These are phyloP conservation scores for Lepiota subincarnata DNA, from an alignment of 768 basidiomycete species.

Conservation along the genomic window DNA sequence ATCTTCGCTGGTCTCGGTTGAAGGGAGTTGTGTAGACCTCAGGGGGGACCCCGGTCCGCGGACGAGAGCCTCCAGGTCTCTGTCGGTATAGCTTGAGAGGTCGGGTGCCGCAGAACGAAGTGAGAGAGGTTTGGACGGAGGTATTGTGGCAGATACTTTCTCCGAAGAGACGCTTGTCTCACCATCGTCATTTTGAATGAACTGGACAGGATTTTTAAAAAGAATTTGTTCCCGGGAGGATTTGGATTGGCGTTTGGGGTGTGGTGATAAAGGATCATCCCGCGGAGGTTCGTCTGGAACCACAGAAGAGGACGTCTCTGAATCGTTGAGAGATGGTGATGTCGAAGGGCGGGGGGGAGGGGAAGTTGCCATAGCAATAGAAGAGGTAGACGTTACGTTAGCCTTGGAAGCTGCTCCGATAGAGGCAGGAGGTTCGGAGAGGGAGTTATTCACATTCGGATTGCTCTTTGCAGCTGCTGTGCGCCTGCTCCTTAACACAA, in stretches of 20 bases:
- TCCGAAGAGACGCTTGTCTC: neutral
- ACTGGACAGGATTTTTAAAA: too few species aligned
- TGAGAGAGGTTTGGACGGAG: neutral
- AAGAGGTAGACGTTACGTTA: neutral
- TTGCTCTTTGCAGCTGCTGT: neutral
- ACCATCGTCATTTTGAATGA: neutral
- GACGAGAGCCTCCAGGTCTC: slow-evolving; percentile 34
- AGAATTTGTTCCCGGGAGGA: too few species aligned
- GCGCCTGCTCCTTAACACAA: slow-evolving; percentile 23
- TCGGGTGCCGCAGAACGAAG: slow-evolving; percentile 4
- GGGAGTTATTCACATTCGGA: neutral
- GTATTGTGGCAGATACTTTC: neutral
- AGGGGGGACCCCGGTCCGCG: slow-evolving; percentile 31
- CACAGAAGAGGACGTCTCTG: too few species aligned
- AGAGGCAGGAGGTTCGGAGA: slow-evolving; percentile 4
- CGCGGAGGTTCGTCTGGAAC: too few species aligned
- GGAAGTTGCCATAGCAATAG: slow-evolving; percentile 4
- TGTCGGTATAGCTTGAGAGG: slow-evolving; percentile 22
- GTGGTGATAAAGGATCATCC: too few species aligned
- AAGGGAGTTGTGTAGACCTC: slow-evolving; percentile 30
- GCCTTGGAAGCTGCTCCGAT: neutral
- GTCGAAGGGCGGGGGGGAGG: neutral
- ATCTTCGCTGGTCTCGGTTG: slow-evolving; percentile 37
- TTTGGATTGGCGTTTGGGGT: too few species aligned
- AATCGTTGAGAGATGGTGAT: too few species aligned